Base-by-base conservation (phyloP, 352 stramenopile species). In the Globisporangium paddicum region DNA sequence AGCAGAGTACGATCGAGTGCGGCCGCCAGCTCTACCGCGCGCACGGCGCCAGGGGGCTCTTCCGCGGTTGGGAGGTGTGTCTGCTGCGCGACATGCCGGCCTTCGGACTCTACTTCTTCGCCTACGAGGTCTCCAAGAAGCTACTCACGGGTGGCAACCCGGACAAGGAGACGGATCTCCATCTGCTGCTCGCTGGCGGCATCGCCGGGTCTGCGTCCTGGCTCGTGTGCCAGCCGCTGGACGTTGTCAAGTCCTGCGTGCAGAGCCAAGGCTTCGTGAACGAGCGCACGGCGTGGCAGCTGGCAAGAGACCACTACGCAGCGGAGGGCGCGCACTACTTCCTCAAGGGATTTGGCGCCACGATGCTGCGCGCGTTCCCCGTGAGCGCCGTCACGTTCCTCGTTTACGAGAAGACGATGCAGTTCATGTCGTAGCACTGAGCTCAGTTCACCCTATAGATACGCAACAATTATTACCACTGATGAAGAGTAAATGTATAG, bases 241-340 rank as follows among this genome's bases (percentile, higher is more conserved):
- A 97, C 63, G 89, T 97, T 25, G 75, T 96, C 65, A 96, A 97
- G 74, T 96, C 86, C 26, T 85, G 87, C 40, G 86, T 95, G 32
- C 89, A 97, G 73, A 87, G 81, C 53, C 83, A 91, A 54, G 60
- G 66, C 16, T 70, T 87, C 7, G 66, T 62, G 7, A 58, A 63
- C 26, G 73, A 79, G 57, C 64, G 74, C 63, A 72, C 66, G 9
- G 81, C 81, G 26, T 67, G 54, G 45, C 55, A 82, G 55, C 69
- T 91, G 41, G 70, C 69, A 30, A 66, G 68, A 16, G 61, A 69
- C 26, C 68, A 89, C 35, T 69, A 86, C 64, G 37, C 54, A 4
- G 58, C 73, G 21, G 81, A 90, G 32, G 81, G 83, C 44, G 59
- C 67, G 2, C 49, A 71, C n/a, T 91, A 89, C 54, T 87, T 95